Percentiles rank a stretch among this genome's conserved stretches.
phyloP scores from a whole-genome alignment of 345 rosid species.

The Viola odorata region DNA sequence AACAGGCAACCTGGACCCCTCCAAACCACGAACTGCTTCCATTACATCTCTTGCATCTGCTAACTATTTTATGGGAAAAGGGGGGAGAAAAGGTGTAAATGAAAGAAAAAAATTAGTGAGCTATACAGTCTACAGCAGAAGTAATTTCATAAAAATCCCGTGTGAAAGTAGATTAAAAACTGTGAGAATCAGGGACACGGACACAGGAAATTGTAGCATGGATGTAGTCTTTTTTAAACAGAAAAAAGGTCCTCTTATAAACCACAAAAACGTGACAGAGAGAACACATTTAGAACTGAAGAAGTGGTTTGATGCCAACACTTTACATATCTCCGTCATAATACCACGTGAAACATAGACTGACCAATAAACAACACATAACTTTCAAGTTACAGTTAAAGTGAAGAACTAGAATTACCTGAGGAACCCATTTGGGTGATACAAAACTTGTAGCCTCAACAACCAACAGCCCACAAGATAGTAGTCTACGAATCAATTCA shows the following conservation, averaged over 20 bases:
- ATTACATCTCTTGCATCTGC: constrained; percentile 75
- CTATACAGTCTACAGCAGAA: neutral
- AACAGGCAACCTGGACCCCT: constrained; percentile 57
- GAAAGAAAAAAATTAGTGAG: neutral
- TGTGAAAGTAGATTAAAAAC: too few species aligned
- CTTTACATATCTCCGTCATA: neutral
- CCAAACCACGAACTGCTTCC: constrained; percentile 39
- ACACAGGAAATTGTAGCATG: too few species aligned
- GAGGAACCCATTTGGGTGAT: constrained; percentile 84
- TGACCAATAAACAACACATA: neutral
- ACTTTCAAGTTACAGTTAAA: constrained; percentile 6
- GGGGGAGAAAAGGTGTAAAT: neutral
- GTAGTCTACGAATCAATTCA: constrained; percentile 54
- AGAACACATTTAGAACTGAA: neutral
- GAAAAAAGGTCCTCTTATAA: too few species aligned
- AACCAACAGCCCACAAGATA: constrained; percentile 52
- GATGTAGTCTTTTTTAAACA: too few species aligned
- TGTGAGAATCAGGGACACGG: too few species aligned
- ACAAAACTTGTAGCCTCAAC: constrained; percentile 81
- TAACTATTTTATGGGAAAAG: constrained; percentile 24
- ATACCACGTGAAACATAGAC: neutral
- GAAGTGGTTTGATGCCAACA: neutral
- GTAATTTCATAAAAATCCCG: too few species aligned
- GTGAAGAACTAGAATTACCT: constrained; percentile 29
- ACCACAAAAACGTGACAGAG: neutral